These are phyloP conservation scores for Bacidia rubella DNA, from an alignment of 495 filamentous ascomycete species.

Conservation along the genomic window DNA sequence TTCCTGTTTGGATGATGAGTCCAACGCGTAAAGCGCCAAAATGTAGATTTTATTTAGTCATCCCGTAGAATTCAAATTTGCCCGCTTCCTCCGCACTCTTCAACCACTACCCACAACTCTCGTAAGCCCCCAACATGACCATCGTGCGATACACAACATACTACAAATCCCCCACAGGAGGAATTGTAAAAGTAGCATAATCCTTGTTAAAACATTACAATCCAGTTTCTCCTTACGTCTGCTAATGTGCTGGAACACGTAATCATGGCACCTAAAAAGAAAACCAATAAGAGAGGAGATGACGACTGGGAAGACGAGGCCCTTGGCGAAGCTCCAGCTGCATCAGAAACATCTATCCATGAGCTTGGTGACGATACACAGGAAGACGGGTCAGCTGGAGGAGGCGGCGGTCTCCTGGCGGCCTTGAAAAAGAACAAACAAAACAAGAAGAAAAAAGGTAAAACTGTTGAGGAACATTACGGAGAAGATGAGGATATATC, in stretches of 20 bases:
- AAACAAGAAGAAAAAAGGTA: conserved; percentile 88
- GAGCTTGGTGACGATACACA: conserved; percentile 33
- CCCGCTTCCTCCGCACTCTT: too few species aligned
- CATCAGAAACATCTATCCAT: conserved; percentile 35
- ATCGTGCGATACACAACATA: too few species aligned
- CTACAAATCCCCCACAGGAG: too few species aligned
- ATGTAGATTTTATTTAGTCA: too few species aligned
- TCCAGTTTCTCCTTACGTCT: neutral
- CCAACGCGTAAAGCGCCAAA: too few species aligned
- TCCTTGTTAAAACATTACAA: too few species aligned
- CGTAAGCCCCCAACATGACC: too few species aligned
- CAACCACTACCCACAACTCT: too few species aligned
- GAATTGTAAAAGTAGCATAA: too few species aligned
- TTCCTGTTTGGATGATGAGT: too few species aligned
- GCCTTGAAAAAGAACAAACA: conserved; percentile 77
- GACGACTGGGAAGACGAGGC: conserved; percentile 92
- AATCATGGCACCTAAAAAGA: conserved; percentile 84
- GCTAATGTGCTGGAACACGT: neutral
- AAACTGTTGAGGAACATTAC: conserved; percentile 50
- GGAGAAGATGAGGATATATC: conserved; percentile 51
- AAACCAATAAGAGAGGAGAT: conserved; percentile 72
- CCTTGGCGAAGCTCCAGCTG: conserved; percentile 53
- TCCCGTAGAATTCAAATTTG: too few species aligned
- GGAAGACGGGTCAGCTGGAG: conserved; percentile 35
- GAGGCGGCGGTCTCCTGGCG: conserved; percentile 65